Evolutionary conservation across 1,284 basidiomycete species (phyloP).

Genomic region (Schizophyllum commune): DNA sequence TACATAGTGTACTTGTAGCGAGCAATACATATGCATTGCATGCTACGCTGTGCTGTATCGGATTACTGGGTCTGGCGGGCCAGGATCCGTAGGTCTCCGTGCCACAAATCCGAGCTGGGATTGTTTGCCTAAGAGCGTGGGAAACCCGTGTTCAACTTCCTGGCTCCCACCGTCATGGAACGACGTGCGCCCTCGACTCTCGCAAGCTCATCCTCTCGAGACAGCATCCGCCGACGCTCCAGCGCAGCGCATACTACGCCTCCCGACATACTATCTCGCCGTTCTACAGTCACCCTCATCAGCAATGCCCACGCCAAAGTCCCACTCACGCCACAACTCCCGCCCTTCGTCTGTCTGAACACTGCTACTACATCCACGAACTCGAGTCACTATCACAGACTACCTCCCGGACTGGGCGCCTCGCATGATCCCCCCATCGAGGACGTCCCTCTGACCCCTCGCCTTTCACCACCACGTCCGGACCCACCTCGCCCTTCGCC

Average conservation of each 20-base stretch:
- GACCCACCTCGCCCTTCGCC: conserved; percentile 12
- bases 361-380: neutral
- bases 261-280: neutral
- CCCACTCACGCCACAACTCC: neutral
- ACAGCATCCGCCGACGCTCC: conserved; percentile 8
- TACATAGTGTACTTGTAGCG: neutral
- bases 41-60: too few relatives aligned
- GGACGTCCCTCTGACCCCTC: neutral
- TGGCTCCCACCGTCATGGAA: conserved; percentile 4
- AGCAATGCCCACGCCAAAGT: neutral
- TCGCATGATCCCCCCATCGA: neutral
- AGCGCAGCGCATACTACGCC: neutral
- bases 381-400: neutral
- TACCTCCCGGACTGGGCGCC: neutral
- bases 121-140: neutral
- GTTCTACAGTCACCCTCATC: conserved; percentile 1
- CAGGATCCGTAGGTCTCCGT: too few relatives aligned
- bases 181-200: conserved; percentile 8
- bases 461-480: conserved; percentile 3
- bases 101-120: neutral
- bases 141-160: neutral
- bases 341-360: neutral
- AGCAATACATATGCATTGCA: neutral
- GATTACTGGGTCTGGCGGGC: too few relatives aligned
- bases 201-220: neutral